phyloP scores from a whole-genome alignment of 768 basidiomycete species.

The Boletellus ananiceps region DNA sequence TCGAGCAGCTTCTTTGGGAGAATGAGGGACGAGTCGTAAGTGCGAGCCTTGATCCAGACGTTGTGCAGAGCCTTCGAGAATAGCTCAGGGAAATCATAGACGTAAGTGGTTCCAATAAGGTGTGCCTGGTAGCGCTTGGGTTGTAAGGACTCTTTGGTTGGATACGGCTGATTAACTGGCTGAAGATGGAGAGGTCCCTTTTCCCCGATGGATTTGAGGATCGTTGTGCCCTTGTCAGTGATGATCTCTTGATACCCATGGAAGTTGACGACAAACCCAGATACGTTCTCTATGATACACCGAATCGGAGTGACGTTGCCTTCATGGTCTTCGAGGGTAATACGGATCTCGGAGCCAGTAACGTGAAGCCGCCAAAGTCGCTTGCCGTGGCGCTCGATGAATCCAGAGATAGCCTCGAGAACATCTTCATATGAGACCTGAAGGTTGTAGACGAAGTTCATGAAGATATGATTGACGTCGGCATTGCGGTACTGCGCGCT shows the following conservation, averaged over 20 bases:
- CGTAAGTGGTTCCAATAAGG: slow-evolving; percentile 96
- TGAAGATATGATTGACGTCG: slow-evolving; percentile 97
- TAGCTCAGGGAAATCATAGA: slow-evolving; percentile 98
- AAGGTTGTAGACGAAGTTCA: slow-evolving; percentile 98
- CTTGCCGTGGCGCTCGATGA: slow-evolving; percentile 98
- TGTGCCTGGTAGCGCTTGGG: slow-evolving; percentile 99
- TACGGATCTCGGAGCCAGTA: slow-evolving; percentile 95
- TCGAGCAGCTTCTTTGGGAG: slow-evolving; percentile 76
- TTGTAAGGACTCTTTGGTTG: slow-evolving; percentile 96
- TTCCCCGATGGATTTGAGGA: slow-evolving; percentile 96
- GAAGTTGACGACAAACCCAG: slow-evolving; percentile 98
- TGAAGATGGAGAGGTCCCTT: slow-evolving; percentile 96
- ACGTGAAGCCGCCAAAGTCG: slow-evolving; percentile 97
- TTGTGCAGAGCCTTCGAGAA: slow-evolving; percentile 97
- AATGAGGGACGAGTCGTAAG: slow-evolving; percentile 57
- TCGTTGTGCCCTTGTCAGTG: slow-evolving; percentile 91
- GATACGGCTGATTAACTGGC: slow-evolving; percentile 88
- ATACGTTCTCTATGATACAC: slow-evolving; percentile 97
- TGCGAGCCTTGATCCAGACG: slow-evolving; percentile 76
- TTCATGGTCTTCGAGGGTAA: slow-evolving; percentile 89
- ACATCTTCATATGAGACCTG: slow-evolving; percentile 95
- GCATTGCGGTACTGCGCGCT: slow-evolving; percentile 85
- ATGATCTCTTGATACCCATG: slow-evolving; percentile 97
- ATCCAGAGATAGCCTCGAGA: slow-evolving; percentile 94
- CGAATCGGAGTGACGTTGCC: slow-evolving; percentile 96